A percentile compares a stretch with the other conserved stretches of the same genome.
Conservation (phyloP, 495 filamentous ascomycete genomes). For the Penicillium steckii region DNA sequence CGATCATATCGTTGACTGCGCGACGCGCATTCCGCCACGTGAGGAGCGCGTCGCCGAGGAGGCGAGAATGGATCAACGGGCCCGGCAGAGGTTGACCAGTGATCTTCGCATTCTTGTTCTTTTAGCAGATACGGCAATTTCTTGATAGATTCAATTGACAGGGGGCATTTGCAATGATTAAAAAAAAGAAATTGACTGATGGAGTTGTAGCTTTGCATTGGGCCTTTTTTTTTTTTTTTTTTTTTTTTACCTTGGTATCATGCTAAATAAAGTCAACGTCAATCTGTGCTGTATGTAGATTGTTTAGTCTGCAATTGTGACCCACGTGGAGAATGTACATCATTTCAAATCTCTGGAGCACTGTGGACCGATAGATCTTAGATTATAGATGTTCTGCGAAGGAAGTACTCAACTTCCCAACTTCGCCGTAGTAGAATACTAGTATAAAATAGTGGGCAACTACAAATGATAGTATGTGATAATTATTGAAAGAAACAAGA, state of each 20-base stretch:
- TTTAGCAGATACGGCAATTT: too few species aligned
- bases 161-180: too few species aligned
- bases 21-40: slow-evolving; percentile 24
- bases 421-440: too few species aligned
- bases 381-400: neutral
- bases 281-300: too few species aligned
- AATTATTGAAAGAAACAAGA: neutral
- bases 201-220: too few species aligned
- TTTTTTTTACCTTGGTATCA: too few species aligned
- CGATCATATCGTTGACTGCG: slow-evolving; percentile 14
- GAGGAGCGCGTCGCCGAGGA: slow-evolving; percentile 16
- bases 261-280: too few species aligned
- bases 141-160: too few species aligned
- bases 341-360: neutral
- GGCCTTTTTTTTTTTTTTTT: too few species aligned
- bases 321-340: neutral
- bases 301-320: neutral
- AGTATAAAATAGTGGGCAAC: too few species aligned
- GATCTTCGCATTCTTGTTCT: neutral
- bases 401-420: neutral
- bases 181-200: too few species aligned
- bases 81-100: neutral
- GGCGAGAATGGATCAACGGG: slow-evolving; percentile 1
- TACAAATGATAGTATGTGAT: too few species aligned
- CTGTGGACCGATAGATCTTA: neutral